A percentile compares a stretch with the other conserved stretches of the same genome.
Conservation (phyloP, 169 alveolate species). For the Plasmodium sp. region DNA sequence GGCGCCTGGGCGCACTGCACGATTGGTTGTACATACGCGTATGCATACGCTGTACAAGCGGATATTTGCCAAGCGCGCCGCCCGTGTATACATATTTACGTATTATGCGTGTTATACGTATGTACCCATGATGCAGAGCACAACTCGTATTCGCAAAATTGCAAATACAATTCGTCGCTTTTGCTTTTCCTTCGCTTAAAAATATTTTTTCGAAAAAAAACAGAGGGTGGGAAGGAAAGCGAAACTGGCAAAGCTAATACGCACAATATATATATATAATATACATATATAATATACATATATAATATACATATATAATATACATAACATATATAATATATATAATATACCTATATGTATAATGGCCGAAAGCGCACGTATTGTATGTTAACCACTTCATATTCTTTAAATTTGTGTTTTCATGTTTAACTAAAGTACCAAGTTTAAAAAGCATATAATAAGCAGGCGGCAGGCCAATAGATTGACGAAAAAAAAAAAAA, state of each 20-base stretch:
- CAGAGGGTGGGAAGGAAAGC: slow-evolving; percentile 1
- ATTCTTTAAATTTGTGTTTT: slow-evolving; percentile 31
- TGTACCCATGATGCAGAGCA: not conserved
- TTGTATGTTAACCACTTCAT: not conserved
- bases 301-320: not conserved
- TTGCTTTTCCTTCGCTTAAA: not conserved
- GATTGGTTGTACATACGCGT: not conserved
- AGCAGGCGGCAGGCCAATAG: slow-evolving; percentile 4
- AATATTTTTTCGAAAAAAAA: slow-evolving; percentile 17
- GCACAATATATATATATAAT: not conserved
- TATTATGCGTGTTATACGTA: not conserved
- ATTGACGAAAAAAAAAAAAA: not conserved
- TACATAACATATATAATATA: not conserved
- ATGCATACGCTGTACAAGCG: not conserved
- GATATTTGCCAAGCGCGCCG: not conserved
- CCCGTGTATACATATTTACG: not conserved
- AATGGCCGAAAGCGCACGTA: not conserved
- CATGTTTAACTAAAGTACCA: slow-evolving; percentile 12
- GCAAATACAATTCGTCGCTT: not conserved
- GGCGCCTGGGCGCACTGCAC: not conserved
- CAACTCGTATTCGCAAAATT: slow-evolving; percentile 15
- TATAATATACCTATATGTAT: not conserved
- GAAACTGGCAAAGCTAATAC: not conserved
- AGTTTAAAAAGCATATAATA: slow-evolving; percentile 19
- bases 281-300: not conserved